Conservation (phyloP, 805 yeast species). For the Candida piceae region DNA sequence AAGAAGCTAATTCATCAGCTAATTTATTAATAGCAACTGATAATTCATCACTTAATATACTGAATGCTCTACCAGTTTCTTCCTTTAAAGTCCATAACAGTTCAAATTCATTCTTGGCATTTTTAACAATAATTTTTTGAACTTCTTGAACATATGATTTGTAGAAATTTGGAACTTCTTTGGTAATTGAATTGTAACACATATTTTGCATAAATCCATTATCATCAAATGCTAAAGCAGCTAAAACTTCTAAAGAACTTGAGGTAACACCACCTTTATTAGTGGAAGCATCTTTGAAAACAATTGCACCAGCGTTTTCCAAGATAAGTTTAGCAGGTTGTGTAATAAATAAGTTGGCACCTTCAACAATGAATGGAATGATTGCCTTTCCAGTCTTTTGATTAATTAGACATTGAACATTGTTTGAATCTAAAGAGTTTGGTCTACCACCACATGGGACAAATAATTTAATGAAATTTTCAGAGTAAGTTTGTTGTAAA, state of each 20-base stretch:
- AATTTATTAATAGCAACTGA: constrained; percentile 80
- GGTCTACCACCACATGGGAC: constrained; percentile 99
- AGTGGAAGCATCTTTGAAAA: constrained; percentile 94
- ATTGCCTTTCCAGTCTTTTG: constrained; percentile 67
- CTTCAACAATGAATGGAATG: constrained; percentile 90
- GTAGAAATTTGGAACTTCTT: constrained; percentile 66
- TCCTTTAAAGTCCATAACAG: constrained; percentile 77
- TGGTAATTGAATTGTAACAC: constrained; percentile 59
- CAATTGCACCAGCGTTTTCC: constrained; percentile 80
- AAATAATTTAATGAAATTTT: constrained; percentile 66
- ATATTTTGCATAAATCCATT: constrained; percentile 72
- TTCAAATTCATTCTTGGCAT: constrained; percentile 82
- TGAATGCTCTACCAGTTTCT: constrained; percentile 55
- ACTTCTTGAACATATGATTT: constrained; percentile 79
- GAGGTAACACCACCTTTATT: constrained; percentile 99
- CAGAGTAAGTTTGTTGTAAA: constrained; percentile 54
- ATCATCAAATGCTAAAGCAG: constrained; percentile 89
- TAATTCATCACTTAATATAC: constrained; percentile 74
- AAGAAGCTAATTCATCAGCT: constrained; percentile 77
- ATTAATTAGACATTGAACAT: constrained; percentile 68
- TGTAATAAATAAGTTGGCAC: constrained; percentile 93
- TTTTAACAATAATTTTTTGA: constrained; percentile 65
- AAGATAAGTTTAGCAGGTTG: constrained; percentile 86
- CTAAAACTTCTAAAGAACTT: constrained; percentile 90
- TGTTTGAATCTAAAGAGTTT: constrained; percentile 85